Evolutionary conservation across 1,284 basidiomycete genomes (phyloP), one percentile per base, ranked within the genome.

Genomic region (Lentinula novae-zelandiae): DNA sequence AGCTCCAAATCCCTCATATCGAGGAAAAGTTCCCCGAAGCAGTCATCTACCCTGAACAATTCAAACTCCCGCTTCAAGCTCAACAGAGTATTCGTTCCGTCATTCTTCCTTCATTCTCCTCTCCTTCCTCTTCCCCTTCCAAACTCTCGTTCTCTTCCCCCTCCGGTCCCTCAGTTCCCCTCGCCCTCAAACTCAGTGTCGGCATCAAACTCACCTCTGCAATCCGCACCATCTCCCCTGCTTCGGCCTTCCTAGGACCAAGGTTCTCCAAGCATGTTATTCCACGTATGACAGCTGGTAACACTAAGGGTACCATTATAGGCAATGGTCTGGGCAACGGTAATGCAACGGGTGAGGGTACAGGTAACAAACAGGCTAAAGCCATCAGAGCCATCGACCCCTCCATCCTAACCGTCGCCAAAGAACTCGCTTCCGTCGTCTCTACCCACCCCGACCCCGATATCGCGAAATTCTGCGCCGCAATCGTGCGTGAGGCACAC

Each of bases 261-360:
- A 75, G 79, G 72, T 74, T 87, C 78, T 76, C 84, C 67, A 62
- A 84, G 67, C 66, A 88, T 67, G 75, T 92, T 73, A 79, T 92
- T 74, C 74, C 90, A 27, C 27, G 27, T 27, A 27, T 27, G 0
- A 27, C 27, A 27, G 2, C 27, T 27, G 27, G 27, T 27, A 3
- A 27, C 3, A 27, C 27, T 3, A 27, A 27, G 0, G 27, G 27
- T 4, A 27, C 2, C 27, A 3, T 27, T 27, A 27, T 3, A 27
- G 27, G 27, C 22, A 22, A 22, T 22, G 22, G 22, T 22, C 22
- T 22, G 22, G 22, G 22, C 27, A 27, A 27, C 27, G 27, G 27
- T 27, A 27, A 27, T 27, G 27, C 27, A 27, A 27, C 27, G 27
- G 27, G 27, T 27, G 27, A 27, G 27, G 27, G 27, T 27, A 27